phyloP scores from a whole-genome alignment of 208 protist species.

The Crithidia acanthocephali region DNA sequence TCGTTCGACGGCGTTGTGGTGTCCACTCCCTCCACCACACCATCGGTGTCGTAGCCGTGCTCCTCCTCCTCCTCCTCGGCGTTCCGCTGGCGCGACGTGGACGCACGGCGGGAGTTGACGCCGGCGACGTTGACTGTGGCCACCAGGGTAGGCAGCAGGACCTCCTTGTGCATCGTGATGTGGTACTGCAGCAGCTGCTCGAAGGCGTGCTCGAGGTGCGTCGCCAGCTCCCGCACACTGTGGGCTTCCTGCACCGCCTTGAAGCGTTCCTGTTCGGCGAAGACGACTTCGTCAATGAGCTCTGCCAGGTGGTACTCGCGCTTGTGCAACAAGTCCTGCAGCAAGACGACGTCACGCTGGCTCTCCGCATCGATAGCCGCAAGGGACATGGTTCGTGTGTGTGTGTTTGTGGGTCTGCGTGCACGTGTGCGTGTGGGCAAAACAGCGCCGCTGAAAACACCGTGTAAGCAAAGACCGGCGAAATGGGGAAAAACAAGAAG shows the following conservation, averaged over 20 bases:
- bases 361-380: neutral
- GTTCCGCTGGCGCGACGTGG: neutral
- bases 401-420: too few relatives aligned
- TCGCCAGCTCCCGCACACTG: conserved; percentile 29
- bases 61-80: too few relatives aligned
- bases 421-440: too few relatives aligned
- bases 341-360: conserved; percentile 28
- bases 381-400: conserved; percentile 20
- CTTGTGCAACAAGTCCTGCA: conserved; percentile 51
- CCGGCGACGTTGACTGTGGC: neutral
- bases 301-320: conserved; percentile 79
- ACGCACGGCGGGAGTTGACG: neutral
- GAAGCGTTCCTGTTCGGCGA: conserved; percentile 52
- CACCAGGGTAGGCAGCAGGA: conserved; percentile 47
- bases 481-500: too few relatives aligned
- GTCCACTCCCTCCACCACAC: neutral
- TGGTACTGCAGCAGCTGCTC: conserved; percentile 57
- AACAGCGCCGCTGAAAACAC: too few relatives aligned
- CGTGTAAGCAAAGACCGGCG: too few relatives aligned
- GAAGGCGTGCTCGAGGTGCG: conserved; percentile 46
- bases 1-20: conserved; percentile 15
- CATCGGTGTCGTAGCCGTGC: neutral
- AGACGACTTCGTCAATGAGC: conserved; percentile 80
- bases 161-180: conserved; percentile 51
- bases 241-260: conserved; percentile 35